phyloP scores from a whole-genome alignment of 768 basidiomycete species.

The Aureoboletus auriporus region DNA sequence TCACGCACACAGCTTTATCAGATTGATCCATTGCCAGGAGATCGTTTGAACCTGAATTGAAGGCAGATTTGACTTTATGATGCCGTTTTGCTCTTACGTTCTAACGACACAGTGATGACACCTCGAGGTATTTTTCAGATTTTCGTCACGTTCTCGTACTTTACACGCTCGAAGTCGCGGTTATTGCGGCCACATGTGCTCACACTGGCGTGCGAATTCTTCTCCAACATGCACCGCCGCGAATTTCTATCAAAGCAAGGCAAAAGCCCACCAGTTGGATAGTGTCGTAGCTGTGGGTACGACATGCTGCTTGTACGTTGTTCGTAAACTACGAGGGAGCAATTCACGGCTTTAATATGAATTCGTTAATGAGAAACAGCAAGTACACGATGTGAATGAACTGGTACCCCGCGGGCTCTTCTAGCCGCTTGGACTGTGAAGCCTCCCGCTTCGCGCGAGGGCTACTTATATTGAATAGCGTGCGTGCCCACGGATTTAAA shows the following conservation, averaged over 20 bases:
- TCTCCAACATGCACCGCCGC: slow-evolving; percentile 14
- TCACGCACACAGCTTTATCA: no score
- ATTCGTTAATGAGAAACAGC: slow-evolving; percentile 4
- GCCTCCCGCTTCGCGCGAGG: slow-evolving; percentile 20
- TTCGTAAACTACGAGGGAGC: background rate
- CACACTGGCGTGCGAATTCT: slow-evolving; percentile 9
- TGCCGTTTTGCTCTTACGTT: slow-evolving; percentile 7
- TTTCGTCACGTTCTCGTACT: background rate
- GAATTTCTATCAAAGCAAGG: background rate
- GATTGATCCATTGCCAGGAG: no score
- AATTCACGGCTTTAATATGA: background rate
- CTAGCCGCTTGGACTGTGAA: slow-evolving; percentile 6
- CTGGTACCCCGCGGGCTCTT: slow-evolving; percentile 15
- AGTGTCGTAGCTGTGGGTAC: background rate
- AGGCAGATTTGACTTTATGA: background rate
- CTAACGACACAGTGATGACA: background rate
- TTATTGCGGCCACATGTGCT: background rate
- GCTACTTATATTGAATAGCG: slow-evolving; percentile 6
- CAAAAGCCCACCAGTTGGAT: background rate
- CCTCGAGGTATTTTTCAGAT: background rate
- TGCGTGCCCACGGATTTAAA: slow-evolving; percentile 14
- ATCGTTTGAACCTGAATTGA: background rate
- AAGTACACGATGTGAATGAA: slow-evolving; percentile 1
- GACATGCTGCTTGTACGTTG: background rate
- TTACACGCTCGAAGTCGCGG: slow-evolving; percentile 2